Evolutionary conservation across 495 filamentous ascomycete species (phyloP).

Genomic region (Hamigera avellanea): DNA sequence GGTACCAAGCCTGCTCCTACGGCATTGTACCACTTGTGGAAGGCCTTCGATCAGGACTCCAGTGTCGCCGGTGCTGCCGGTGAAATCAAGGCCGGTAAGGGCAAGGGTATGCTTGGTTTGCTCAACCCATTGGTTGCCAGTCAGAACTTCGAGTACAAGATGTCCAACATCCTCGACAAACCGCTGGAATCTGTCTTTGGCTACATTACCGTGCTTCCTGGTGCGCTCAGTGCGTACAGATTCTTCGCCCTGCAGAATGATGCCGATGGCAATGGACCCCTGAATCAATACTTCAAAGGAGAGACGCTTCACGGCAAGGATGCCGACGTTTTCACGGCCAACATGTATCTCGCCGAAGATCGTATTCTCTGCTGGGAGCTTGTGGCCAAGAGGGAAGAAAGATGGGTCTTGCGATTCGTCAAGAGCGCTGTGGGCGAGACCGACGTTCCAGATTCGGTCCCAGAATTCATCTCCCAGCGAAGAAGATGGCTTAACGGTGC

Average conservation of each 20-base stretch:
- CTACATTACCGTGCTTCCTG: slow-evolving; percentile 93
- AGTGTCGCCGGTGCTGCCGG: slow-evolving; percentile 93
- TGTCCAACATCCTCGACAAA: slow-evolving; percentile 98
- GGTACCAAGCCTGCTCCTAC: slow-evolving; percentile 80
- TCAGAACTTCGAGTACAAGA: slow-evolving; percentile 99
- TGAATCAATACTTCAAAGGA: slow-evolving; percentile 99
- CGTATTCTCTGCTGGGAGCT: slow-evolving; percentile 99
- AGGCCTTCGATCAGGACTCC: slow-evolving; percentile 95
- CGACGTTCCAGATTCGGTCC: slow-evolving; percentile 66
- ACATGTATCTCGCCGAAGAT: slow-evolving; percentile 99
- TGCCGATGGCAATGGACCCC: slow-evolving; percentile 82
- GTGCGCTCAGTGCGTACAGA: slow-evolving; percentile 87
- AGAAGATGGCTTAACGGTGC: slow-evolving; percentile 97
- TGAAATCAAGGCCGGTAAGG: slow-evolving; percentile 94
- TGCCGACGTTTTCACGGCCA: slow-evolving; percentile 96
- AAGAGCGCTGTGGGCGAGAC: slow-evolving; percentile 93
- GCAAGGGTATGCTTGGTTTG: slow-evolving; percentile 67
- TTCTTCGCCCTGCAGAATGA: slow-evolving; percentile 98
- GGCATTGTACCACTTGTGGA: slow-evolving; percentile 96
- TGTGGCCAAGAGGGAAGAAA: slow-evolving; percentile 86
- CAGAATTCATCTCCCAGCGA: slow-evolving; percentile 94
- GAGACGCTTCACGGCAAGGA: slow-evolving; percentile 95
- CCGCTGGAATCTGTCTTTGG: slow-evolving; percentile 95
- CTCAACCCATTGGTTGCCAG: slow-evolving; percentile 92
- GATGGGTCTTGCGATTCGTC: slow-evolving; percentile 97